Evolutionary conservation across 2,329 filamentous ascomycete species (phyloP), one percentile per base, ranked within the genome.

Genomic region (Dactylellina parvicollis): DNA sequence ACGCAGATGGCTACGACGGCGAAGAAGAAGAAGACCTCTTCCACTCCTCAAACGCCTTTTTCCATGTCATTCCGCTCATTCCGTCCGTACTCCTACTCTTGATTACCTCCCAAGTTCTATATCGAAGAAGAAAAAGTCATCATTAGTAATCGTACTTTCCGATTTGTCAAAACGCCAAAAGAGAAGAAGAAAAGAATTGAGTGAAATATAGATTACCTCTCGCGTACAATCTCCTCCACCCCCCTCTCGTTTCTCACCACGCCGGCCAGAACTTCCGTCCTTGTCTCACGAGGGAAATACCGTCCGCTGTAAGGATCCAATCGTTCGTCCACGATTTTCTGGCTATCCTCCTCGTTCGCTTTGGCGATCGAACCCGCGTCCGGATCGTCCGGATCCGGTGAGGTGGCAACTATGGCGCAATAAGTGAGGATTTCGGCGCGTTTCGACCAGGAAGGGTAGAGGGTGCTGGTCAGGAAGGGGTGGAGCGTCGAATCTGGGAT

Each of bases 261-360:
- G 42, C 84, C 85, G 8, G 92, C 92, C 73, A 99, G 80, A 52
- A 86, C 86, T 81, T 97, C 91, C 0, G 92, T 95, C 75, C 92
- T 85, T 12, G 91, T 85, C 81, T 98, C 92, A 56, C 84, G 83
- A 0, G 91, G 88, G 77, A 94, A 94, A 80, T 92, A 96, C 22
- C 94, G 84, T 4, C 85, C 90, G 8, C 90, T 93, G 79, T 99
- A 99, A 1, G 95, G 95, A 82, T 99, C 95, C 69, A 97, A 80
- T 64, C 95, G 84, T 82, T 98, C 95, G 80, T 98, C 87, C 3
- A 98, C 88, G 0, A 94, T 84, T 57, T 88, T 84, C 78, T 94
- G 89, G 50, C 89, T 85, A 75, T 90, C 88, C 77, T 84, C 87
- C 67, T 88, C 86, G 59, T 87, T 87, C 81, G 96, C 90, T 0